phyloP scores from a whole-genome alignment of 208 protist genomes.

The Trypanosoma platydactyli region DNA sequence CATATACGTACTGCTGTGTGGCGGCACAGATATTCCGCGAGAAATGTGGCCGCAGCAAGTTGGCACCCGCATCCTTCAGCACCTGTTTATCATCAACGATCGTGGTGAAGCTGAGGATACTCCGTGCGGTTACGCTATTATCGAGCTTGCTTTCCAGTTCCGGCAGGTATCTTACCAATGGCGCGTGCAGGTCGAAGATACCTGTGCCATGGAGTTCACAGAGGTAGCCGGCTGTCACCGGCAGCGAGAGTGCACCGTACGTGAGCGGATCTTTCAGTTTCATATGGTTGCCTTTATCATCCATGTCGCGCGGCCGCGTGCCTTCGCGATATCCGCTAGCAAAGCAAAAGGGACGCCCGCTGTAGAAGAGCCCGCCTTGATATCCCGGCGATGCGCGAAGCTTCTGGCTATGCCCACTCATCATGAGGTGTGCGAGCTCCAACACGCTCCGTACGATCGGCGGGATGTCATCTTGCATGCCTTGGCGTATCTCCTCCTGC shows the following conservation, averaged over 20 bases:
- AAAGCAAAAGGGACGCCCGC: conserved; percentile 78
- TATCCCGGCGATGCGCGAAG: conserved; percentile 72
- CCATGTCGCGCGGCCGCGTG: conserved; percentile 55
- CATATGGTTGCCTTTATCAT: conserved; percentile 89
- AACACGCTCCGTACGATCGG: conserved; percentile 83
- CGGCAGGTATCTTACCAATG: conserved; percentile 59
- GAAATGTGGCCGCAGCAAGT: conserved; percentile 20
- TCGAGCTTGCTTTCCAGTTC: conserved; percentile 51
- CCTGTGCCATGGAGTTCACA: conserved; percentile 73
- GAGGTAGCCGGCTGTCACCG: conserved; percentile 72
- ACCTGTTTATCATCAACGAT: conserved; percentile 54
- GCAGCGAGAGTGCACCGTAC: conserved; percentile 64
- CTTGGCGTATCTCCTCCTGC: conserved; percentile 52
- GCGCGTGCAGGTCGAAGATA: conserved; percentile 56
- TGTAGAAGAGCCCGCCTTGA: conserved; percentile 79
- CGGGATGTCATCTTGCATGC: conserved; percentile 67
- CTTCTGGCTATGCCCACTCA: conserved; percentile 80
- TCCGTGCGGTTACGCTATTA: conserved; percentile 51
- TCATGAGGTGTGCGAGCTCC: conserved; percentile 72
- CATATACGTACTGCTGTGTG: conserved; percentile 45
- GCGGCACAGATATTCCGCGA: conserved; percentile 42
- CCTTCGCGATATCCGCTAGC: conserved; percentile 79
- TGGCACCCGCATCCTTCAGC: conserved; percentile 42
- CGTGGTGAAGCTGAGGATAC: conserved; percentile 60
- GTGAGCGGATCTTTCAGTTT: conserved; percentile 77